Conservation (phyloP, 2,329 filamentous ascomycete genomes). For the Colletotrichum sp. region DNA sequence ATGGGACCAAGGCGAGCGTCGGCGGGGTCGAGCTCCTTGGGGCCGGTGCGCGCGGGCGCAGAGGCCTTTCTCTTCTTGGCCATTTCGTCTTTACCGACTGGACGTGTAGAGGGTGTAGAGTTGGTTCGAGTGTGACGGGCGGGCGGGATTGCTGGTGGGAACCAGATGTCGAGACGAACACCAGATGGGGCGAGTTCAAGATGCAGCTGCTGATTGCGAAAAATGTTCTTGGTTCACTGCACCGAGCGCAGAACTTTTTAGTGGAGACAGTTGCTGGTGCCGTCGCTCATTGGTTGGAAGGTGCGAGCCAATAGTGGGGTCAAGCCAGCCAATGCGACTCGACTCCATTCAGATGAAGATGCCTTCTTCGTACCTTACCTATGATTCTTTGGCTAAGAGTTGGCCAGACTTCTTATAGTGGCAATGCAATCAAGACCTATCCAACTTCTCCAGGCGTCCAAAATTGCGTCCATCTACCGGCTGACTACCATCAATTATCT, state of each 20-base stretch:
- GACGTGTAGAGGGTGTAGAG: neutral
- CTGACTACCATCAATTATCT: neutral
- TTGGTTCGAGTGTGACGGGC: neutral
- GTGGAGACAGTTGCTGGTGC: neutral
- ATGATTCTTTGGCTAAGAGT: neutral
- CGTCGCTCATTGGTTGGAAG: neutral
- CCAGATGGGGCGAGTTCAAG: neutral
- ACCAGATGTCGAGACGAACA: neutral
- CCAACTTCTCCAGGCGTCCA: neutral
- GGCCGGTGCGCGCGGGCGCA: conserved; percentile 51
- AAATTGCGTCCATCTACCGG: neutral
- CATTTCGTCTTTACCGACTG: conserved; percentile 43
- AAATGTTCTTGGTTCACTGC: conserved; percentile 13
- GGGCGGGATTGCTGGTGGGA: neutral
- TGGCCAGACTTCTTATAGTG: neutral
- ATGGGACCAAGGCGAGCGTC: conserved; percentile 67
- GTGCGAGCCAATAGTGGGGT: neutral
- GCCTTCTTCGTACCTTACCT: neutral
- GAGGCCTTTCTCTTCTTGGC: conserved; percentile 74
- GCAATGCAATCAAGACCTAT: neutral
- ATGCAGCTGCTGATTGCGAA: neutral
- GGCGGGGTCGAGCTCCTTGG: conserved; percentile 57
- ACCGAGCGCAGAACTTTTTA: conserved; percentile 22
- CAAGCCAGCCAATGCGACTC: neutral
- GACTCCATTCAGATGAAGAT: neutral